Conservation (phyloP, 257 asterid genomes). For the Nicotiana sylvestris region DNA sequence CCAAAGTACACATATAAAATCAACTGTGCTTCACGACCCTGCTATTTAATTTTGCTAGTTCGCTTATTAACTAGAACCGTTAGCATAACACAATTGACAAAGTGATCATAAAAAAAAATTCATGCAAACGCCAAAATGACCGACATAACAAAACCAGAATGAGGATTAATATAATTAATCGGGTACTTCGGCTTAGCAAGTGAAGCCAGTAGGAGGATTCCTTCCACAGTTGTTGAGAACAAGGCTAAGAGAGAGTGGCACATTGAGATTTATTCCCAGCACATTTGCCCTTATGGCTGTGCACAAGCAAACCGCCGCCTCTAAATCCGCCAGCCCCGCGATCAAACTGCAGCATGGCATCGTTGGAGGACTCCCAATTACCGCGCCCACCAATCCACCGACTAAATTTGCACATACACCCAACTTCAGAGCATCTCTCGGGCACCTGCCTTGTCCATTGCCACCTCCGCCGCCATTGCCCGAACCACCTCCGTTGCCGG, state of each 20-base stretch:
- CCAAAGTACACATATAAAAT: too few species aligned
- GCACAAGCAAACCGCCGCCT: constrained; percentile 33
- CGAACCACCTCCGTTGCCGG: not conserved
- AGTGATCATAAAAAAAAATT: too few species aligned
- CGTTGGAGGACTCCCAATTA: constrained; percentile 22
- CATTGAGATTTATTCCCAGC: constrained; percentile 20
- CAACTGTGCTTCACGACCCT: too few species aligned
- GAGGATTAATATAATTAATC: too few species aligned
- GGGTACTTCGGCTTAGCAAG: not conserved
- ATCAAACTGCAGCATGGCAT: constrained; percentile 27
- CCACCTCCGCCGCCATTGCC: not conserved
- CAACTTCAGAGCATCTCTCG: constrained; percentile 21
- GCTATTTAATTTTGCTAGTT: too few species aligned
- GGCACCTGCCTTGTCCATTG: constrained; percentile 17
- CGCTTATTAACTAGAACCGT: too few species aligned
- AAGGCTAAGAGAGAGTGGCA: constrained; percentile 19
- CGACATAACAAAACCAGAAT: too few species aligned
- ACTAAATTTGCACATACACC: constrained; percentile 31
- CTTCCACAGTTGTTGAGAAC: constrained; percentile 25
- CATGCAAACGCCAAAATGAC: too few species aligned
- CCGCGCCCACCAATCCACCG: constrained; percentile 11
- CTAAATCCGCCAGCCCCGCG: constrained; percentile 22
- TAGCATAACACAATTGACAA: too few species aligned
- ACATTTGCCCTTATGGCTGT: constrained; percentile 25
- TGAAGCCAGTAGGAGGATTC: constrained; percentile 16